Evolutionary conservation across 352 stramenopile genomes (phyloP), one percentile per base, ranked within the genome.

Genomic region (Thraustochytrium sp.): DNA sequence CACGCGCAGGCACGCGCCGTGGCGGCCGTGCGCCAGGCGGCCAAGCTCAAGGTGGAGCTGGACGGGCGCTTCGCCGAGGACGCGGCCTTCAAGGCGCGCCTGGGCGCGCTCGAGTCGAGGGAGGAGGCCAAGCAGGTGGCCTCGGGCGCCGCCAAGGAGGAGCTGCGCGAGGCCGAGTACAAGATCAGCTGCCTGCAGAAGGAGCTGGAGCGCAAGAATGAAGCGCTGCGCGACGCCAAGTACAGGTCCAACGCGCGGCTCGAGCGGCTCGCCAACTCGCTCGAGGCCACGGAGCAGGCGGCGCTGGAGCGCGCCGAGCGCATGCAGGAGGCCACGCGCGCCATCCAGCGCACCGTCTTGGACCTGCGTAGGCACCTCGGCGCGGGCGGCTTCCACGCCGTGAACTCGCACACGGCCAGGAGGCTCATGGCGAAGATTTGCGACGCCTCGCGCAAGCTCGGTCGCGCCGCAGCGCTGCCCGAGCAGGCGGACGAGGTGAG

Each of bases 391-490:
- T 80, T 65, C 38, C 68, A 80, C 16, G 68, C 53, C 13, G 68
- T 80, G 0, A 64, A 80, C 44, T 80, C 68, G 38, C 44, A 80
- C 13, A 80, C 68, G n/a, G 68, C 68, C 21, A 46, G 53, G 31
- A 23, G 53, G 8, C 42, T 80, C 34, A 80, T 80, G 31, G 46
- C 31, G 9, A 80, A 80, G 16, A 61, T 80, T 36, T 55, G 42
- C 65, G 65, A 77, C 46, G 65, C 65, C 13, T 77, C 65, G 8
- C 38, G 46, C 42, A 55, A 77, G 5, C 42, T 77, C 8, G 42
- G 49, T 31, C 65, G 65, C n/a, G 65, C 65, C 9, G 65, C 65
- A 18, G 23, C 46, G 1, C 26, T 72, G 0, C 59, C 59, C 8
- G 59, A 31, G 59, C 59, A 72, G 3, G 31, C 42, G 4, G 13